Percentiles rank a stretch among this genome's conserved stretches.
These are phyloP conservation scores for Hygrophila difformis DNA, from an alignment of 257 asterid genomes.

Conservation along the genomic window DNA sequence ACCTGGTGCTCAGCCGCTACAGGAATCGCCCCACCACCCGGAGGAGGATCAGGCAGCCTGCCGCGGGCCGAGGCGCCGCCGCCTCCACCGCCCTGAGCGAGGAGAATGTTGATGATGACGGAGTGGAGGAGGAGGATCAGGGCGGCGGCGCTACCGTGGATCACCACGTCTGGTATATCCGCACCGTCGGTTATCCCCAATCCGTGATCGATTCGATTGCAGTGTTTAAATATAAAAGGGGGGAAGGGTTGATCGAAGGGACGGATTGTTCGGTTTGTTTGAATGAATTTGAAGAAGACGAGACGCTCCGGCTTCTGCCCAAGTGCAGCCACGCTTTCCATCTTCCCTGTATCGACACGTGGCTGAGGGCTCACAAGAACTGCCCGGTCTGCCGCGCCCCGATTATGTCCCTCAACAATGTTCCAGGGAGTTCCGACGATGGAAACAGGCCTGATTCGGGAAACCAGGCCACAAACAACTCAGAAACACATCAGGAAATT, in stretches of 20 bases:
- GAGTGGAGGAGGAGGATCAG: constrained; percentile 32
- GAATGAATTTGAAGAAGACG: constrained; percentile 57
- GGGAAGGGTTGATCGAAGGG: constrained; percentile 35
- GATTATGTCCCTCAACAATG: constrained; percentile 3
- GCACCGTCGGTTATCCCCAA: constrained; percentile 49
- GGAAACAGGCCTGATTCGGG: constrained; percentile 1
- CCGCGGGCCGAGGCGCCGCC: too few relatives aligned
- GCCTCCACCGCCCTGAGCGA: too few relatives aligned
- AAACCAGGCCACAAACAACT: background rate
- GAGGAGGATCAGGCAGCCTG: too few relatives aligned
- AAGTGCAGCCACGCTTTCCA: constrained; percentile 84
- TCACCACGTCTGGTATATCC: constrained; percentile 63
- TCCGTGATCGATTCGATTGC: constrained; percentile 55
- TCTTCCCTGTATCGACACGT: constrained; percentile 57
- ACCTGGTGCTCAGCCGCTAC: constrained; percentile 32
- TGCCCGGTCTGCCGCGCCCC: constrained; percentile 84
- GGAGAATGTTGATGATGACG: too few relatives aligned
- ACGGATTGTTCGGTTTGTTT: constrained; percentile 65
- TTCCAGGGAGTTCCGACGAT: background rate
- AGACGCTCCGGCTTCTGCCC: constrained; percentile 53
- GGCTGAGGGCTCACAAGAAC: constrained; percentile 63
- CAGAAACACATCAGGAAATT: constrained; percentile 8
- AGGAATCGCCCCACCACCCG: too few relatives aligned
- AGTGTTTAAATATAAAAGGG: constrained; percentile 31
- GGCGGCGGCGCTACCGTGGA: constrained; percentile 35